Evolutionary conservation across 805 yeast genomes (phyloP).

Genomic region (Blastobotrys terrestris): DNA sequence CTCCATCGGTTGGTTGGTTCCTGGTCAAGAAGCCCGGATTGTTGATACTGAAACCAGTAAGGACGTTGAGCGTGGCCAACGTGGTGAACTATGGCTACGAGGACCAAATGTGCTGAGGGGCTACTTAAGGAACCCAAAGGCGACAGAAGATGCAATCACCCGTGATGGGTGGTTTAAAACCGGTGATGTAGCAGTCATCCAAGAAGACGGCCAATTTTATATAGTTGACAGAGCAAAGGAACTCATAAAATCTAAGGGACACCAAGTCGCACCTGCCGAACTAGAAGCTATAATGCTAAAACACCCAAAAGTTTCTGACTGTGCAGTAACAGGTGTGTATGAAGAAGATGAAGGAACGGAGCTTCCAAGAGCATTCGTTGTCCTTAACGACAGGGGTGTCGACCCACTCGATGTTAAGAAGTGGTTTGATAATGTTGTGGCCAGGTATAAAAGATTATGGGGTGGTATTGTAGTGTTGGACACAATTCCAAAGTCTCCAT

Average conservation of each 20-base stretch:
- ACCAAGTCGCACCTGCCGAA: slow-evolving; percentile 91
- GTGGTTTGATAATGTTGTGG: slow-evolving; percentile 34
- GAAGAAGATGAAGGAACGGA: slow-evolving; percentile 78
- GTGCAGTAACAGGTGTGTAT: slow-evolving; percentile 77
- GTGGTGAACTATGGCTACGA: slow-evolving; percentile 52
- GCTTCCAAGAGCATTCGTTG: slow-evolving; percentile 35
- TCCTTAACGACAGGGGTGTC: slow-evolving; percentile 18
- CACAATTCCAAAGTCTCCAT: slow-evolving; percentile 88
- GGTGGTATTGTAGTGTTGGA: slow-evolving; percentile 59
- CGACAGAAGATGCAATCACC: slow-evolving; percentile 41
- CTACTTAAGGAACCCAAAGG: slow-evolving; percentile 46
- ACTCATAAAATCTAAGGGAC: slow-evolving; percentile 66
- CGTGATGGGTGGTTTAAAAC: slow-evolving; percentile 52
- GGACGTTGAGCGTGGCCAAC: slow-evolving; percentile 42
- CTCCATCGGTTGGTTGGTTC: slow-evolving; percentile 38
- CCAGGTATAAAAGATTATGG: slow-evolving; percentile 35
- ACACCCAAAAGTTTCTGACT: slow-evolving; percentile 70
- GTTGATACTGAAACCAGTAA: slow-evolving; percentile 32
- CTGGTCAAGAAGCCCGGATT: slow-evolving; percentile 47
- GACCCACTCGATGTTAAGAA: slow-evolving; percentile 22
- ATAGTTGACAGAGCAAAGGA: slow-evolving; percentile 62
- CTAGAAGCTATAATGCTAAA: slow-evolving; percentile 77
- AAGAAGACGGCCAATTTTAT: slow-evolving; percentile 26
- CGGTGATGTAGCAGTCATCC: slow-evolving; percentile 47
- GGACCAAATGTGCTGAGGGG: slow-evolving; percentile 51